Base-by-base conservation (phyloP, 2,329 filamentous ascomycete species). In the Xylariomycetidae sp. region DNA sequence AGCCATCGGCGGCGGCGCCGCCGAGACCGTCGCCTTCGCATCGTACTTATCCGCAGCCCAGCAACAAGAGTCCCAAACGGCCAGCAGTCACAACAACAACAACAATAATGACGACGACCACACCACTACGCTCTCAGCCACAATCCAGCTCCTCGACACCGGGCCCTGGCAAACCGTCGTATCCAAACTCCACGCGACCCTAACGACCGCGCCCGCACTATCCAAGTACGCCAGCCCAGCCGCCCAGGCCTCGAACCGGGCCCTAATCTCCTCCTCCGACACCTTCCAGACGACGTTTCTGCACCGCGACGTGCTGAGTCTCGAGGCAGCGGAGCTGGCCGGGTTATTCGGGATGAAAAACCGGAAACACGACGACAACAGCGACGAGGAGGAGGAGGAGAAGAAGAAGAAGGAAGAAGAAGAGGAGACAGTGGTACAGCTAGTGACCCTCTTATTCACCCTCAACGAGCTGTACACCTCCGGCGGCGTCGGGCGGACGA, bases 401-500 rank as follows among this genome's bases (percentile, higher is more conserved):
- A n/a, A 18, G 31, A 33, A 27, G 4, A 25, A 10, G 23, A 25
- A 25, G 4, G 20, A 13, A 40, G 12, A 26, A 54, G 7, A 30
- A 50, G 13, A 27, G 26, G 14, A 6, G 6, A 30, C 13, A 8
- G 20, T 23, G n/a, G 8, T n/a, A 23, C 46, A 71, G 4, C 62
- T 96, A 1, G 67, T 94, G 11, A 95, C 89, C 0, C 64, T 97
- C 10, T 77, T 97, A 62, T 98, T 97, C 68, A 96, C 90, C 0
- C 74, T 97, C 29, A 97, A 97, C 58, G 92, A 98, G 62, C 78
- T 98, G 0, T 97, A 96, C 66, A 83, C 85, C 0, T 69, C 77
- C 0, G 87, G 82, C 1, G 77, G 88, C 16, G 67, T 80, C 30
- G 69, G 80, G 3, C 77, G 80, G 46, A 88, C 90, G 0, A 94